Evolutionary conservation across 2,329 filamentous ascomycete species (phyloP), one percentile per base, ranked within the genome.

Genomic region (Teratosphaeria nubilosa): DNA sequence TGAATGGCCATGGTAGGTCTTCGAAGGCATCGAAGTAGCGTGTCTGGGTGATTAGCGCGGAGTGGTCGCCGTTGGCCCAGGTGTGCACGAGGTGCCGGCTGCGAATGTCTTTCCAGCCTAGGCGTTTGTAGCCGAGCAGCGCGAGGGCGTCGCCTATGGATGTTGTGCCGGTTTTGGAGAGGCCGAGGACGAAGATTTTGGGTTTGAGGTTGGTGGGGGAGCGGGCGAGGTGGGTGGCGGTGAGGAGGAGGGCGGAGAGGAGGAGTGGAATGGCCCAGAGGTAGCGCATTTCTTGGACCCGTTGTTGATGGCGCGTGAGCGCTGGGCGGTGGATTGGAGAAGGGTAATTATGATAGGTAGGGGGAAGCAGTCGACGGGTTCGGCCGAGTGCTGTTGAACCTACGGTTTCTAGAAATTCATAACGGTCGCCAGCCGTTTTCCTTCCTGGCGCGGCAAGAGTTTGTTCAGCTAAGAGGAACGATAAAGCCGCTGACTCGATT

Each of bases 51-150:
- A 65, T 55, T 25, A 68, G 58, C 1, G 66, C 56, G 27, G 53
- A 54, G 34, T 58, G 55, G 48, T 68, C 65, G 37, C 64, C 66
- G 51, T 66, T 62, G 16, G 61, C 62, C 58, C 62, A 70, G n/a
- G 64, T 65, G 57, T 70, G 66, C 14, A 68, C 65, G 54, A 69
- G 60, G 50, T 68, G 66, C 4, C 68, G 64, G 34, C 63, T 66
- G n/a, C 68, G 63, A 37, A 69, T 65, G 59, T 69, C 67, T 58
- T 66, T 65, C 68, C 68, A 70, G 53, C 67, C 67, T 22, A 70
- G 60, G 1, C 67, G 65, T n/a, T 66, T 64, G 58, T 69, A 69
- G 22, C 65, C 64, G 5, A 70, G 60, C 3, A 63, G 62, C 14
- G 65, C 64, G 20, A 69, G 65, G 4, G 67, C 68, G 60, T 70